phyloP scores from a whole-genome alignment of 257 asterid species.

The Capsicum pubescens region DNA sequence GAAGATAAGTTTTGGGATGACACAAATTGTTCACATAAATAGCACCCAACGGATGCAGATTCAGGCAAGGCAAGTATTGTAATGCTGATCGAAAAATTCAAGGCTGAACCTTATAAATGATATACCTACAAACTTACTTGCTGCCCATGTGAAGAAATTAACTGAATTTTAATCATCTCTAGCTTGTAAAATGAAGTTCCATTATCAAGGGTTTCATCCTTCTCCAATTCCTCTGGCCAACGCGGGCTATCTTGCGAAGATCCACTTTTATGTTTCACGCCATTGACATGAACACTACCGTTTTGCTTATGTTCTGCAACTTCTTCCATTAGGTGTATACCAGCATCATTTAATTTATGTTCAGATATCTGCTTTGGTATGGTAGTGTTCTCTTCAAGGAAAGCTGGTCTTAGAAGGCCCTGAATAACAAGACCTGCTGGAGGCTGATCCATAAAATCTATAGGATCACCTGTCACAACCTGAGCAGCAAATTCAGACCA shows the following conservation, averaged over 20 bases:
- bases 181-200: constrained; percentile 94
- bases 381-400: constrained; percentile 79
- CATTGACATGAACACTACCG: constrained; percentile 55
- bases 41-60: neutral
- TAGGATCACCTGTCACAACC: constrained; percentile 83
- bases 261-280: constrained; percentile 61
- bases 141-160: constrained; percentile 75
- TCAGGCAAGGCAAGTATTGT: neutral
- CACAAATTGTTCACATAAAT: neutral
- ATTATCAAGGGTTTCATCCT: constrained; percentile 66
- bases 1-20: constrained; percentile 3
- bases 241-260: constrained; percentile 53
- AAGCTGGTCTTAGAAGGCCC: constrained; percentile 90
- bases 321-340: constrained; percentile 38
- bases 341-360: constrained; percentile 47
- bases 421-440: constrained; percentile 88
- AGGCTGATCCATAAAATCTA: constrained; percentile 95
- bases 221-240: constrained; percentile 68
- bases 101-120: constrained; percentile 10
- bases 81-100: constrained; percentile 4
- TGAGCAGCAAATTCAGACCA: constrained; percentile 41
- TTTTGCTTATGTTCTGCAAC: constrained; percentile 54
- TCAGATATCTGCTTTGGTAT: constrained; percentile 70
- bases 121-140: constrained; percentile 52
- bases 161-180: constrained; percentile 82